phyloP scores from a whole-genome alignment of 768 basidiomycete species.

The Auricularia heimuer region DNA sequence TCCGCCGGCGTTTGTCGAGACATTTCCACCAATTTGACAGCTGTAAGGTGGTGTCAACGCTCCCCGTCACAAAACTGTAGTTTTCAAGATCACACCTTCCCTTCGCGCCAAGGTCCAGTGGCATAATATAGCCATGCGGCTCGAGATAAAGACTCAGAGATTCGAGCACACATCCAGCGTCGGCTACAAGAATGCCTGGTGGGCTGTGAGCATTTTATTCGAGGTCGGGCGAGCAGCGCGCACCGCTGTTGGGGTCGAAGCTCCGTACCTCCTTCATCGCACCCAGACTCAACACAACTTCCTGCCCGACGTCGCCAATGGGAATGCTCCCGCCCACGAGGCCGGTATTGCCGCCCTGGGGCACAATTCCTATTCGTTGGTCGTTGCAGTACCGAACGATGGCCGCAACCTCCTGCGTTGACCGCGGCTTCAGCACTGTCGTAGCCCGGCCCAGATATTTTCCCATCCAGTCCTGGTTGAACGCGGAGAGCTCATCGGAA shows the following conservation, averaged over 20 bases:
- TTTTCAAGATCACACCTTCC: slow-evolving; percentile 51
- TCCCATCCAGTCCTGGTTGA: slow-evolving; percentile 93
- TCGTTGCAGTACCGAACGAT: slow-evolving; percentile 83
- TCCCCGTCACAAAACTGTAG: too few relatives aligned
- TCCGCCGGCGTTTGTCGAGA: slow-evolving; percentile 97
- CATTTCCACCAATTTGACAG: slow-evolving; percentile 96
- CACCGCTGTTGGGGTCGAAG: slow-evolving; percentile 46
- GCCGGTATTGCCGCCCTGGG: slow-evolving; percentile 97
- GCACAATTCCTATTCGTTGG: slow-evolving; percentile 78
- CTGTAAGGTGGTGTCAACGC: slow-evolving; percentile 25
- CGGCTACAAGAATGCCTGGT: slow-evolving; percentile 78
- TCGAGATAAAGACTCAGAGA: slow-evolving; percentile 77
- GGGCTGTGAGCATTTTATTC: slow-evolving; percentile 6
- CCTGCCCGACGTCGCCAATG: slow-evolving; percentile 44
- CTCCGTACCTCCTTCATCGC: slow-evolving; percentile 76
- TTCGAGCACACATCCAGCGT: slow-evolving; percentile 92
- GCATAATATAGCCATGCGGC: slow-evolving; percentile 90
- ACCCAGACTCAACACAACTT: slow-evolving; percentile 74
- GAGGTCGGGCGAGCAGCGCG: slow-evolving; percentile 5
- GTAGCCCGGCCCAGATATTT: slow-evolving; percentile 81
- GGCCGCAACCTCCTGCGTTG: slow-evolving; percentile 77
- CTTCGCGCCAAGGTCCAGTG: slow-evolving; percentile 90
- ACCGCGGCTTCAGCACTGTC: slow-evolving; percentile 82
- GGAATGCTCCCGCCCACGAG: slow-evolving; percentile 94
- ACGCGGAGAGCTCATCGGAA: slow-evolving; percentile 60